These are phyloP conservation scores for Musa acuminata DNA, from an alignment of 176 grass and related monocot genomes.

Conservation along the genomic window DNA sequence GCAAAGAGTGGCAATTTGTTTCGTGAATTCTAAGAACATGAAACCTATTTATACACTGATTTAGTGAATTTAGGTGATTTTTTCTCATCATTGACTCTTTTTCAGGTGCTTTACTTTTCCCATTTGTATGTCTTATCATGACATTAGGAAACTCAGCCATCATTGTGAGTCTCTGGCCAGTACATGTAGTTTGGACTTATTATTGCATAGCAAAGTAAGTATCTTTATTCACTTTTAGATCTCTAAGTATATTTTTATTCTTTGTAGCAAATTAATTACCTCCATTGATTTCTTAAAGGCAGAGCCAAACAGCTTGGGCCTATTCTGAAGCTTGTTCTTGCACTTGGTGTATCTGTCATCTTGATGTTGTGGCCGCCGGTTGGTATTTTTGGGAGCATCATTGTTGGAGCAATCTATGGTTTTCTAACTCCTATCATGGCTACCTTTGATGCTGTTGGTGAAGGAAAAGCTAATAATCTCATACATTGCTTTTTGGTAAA, in stretches of 20 bases:
- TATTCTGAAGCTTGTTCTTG: slow-evolving; percentile 67
- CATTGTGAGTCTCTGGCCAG: slow-evolving; percentile 81
- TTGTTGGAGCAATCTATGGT: slow-evolving; percentile 62
- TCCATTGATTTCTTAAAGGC: slow-evolving; percentile 37
- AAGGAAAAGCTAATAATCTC: slow-evolving; percentile 75
- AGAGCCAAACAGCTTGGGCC: slow-evolving; percentile 79
- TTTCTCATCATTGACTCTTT: not conserved
- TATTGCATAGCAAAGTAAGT: slow-evolving; percentile 73
- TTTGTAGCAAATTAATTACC: slow-evolving; percentile 25
- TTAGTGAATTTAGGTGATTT: not conserved
- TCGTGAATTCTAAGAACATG: not conserved
- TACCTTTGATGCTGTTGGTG: slow-evolving; percentile 77
- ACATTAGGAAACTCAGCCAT: slow-evolving; percentile 67
- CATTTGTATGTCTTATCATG: slow-evolving; percentile 80
- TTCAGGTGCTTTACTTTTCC: slow-evolving; percentile 63
- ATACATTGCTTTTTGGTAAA: slow-evolving; percentile 79
- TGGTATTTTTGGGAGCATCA: slow-evolving; percentile 55
- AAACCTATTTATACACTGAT: not conserved
- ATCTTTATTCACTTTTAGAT: slow-evolving; percentile 21
- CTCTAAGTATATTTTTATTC: not conserved
- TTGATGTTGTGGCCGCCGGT: slow-evolving; percentile 49
- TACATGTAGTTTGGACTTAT: slow-evolving; percentile 70
- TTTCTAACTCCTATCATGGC: slow-evolving; percentile 84
- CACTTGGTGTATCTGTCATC: slow-evolving; percentile 37
- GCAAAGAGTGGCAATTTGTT: not conserved